phyloP scores from a whole-genome alignment of 257 asterid genomes.

The Solanum stenotomum region DNA sequence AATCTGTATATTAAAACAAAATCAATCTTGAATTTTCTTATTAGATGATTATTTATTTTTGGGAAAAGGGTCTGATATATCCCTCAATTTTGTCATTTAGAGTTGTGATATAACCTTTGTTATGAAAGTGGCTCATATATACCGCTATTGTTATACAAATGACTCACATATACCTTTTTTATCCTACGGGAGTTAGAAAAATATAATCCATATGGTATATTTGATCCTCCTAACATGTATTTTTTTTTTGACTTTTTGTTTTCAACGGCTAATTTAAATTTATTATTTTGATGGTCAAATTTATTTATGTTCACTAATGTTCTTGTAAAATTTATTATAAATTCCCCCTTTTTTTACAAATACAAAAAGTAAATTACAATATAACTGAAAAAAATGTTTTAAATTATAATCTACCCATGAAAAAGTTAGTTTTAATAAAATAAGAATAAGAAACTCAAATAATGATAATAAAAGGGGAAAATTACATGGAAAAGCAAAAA shows the following conservation, averaged over 20 bases:
- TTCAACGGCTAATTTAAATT: background rate
- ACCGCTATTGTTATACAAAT: background rate
- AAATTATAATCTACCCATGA: background rate
- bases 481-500: background rate
- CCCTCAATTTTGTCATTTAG: background rate
- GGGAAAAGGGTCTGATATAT: background rate
- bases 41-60: background rate
- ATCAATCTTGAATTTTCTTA: background rate
- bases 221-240: background rate
- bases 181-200: background rate
- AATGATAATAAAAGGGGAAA: background rate
- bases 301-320: background rate
- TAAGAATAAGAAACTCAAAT: background rate
- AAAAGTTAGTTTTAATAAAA: too few species aligned
- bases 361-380: background rate
- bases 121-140: background rate
- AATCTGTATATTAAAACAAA: background rate
- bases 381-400: background rate
- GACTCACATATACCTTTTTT: background rate
- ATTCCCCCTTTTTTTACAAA: too few species aligned
- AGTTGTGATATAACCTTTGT: background rate
- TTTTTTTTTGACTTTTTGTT: too few species aligned
- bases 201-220: background rate
- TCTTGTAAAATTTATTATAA: background rate
- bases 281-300: background rate